A percentile compares a stretch with the other conserved stretches of the same genome.
These are phyloP conservation scores for Cryptosporidium felis DNA, from an alignment of 169 alveolate genomes.

Conservation along the genomic window DNA sequence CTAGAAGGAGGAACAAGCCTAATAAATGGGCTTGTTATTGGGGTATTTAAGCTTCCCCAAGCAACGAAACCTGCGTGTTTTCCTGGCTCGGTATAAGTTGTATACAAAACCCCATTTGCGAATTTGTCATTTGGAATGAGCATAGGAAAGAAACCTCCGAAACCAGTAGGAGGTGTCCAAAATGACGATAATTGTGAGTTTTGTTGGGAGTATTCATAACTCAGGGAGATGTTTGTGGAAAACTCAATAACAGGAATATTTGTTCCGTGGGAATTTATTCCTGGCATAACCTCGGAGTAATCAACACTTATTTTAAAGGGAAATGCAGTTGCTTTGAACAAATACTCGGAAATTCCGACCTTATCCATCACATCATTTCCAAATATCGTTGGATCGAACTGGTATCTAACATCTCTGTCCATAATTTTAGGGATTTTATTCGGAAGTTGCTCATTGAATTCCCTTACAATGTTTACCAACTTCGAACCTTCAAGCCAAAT, in stretches of 20 bases:
- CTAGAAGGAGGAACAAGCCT: conserved; percentile 64
- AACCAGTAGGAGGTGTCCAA: conserved; percentile 61
- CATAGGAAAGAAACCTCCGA: conserved; percentile 67
- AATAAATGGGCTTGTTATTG: conserved; percentile 58
- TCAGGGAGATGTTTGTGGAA: conserved; percentile 44
- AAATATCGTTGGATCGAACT: conserved; percentile 43
- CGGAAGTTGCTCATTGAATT: conserved; percentile 39
- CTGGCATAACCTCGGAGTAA: conserved; percentile 28
- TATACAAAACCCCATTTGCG: conserved; percentile 36
- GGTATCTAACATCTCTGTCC: conserved; percentile 46
- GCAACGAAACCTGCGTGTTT: conserved; percentile 37
- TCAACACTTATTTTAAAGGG: conserved; percentile 57
- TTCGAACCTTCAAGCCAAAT: conserved; percentile 68
- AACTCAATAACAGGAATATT: conserved; percentile 50
- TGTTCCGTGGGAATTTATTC: conserved; percentile 27
- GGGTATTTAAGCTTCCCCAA: conserved; percentile 51
- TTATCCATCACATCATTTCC: conserved; percentile 6
- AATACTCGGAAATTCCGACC: conserved; percentile 33
- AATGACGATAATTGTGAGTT: conserved; percentile 9
- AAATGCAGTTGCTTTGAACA: conserved; percentile 36
- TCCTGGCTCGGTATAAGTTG: conserved; percentile 55
- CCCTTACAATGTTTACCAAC: conserved; percentile 8
- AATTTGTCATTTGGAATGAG: conserved; percentile 51
- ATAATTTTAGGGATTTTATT: conserved; percentile 40
- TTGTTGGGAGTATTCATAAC: conserved; percentile 30